phyloP scores from a whole-genome alignment of 176 grass and related monocot genomes.

The Carex cristatella region DNA sequence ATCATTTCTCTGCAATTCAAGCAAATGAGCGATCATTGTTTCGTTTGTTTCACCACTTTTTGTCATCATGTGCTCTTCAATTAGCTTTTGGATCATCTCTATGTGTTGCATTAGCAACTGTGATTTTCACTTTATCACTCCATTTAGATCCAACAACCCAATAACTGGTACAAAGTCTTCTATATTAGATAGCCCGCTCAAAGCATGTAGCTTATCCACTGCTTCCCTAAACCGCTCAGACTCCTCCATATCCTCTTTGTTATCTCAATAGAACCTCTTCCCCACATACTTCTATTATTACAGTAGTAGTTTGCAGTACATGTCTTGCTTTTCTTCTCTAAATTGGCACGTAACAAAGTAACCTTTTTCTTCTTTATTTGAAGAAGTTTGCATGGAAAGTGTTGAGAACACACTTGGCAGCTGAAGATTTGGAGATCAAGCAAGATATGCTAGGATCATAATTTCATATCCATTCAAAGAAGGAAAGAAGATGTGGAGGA shows the following conservation, averaged over 20 bases:
- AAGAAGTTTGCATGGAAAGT: too few species aligned
- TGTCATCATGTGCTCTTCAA: constrained; percentile 7
- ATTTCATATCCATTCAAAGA: too few species aligned
- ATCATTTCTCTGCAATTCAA: constrained; percentile 19
- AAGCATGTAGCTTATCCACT: not conserved
- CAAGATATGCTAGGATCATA: too few species aligned
- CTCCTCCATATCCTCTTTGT: not conserved
- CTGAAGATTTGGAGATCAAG: too few species aligned
- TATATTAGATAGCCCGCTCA: not conserved
- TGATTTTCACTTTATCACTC: not conserved
- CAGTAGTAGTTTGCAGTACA: too few species aligned
- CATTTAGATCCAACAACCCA: not conserved
- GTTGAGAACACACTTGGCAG: too few species aligned
- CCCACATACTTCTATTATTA: too few species aligned
- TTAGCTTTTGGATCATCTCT: not conserved
- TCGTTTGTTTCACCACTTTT: not conserved
- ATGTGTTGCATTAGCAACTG: not conserved
- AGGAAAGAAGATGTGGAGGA: too few species aligned
- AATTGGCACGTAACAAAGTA: too few species aligned
- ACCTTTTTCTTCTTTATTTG: too few species aligned
- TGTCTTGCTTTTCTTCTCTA: too few species aligned
- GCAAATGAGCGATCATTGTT: constrained; percentile 7
- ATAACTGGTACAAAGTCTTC: constrained; percentile 18
- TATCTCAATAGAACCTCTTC: not conserved
- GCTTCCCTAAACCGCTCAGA: not conserved